These are phyloP conservation scores for Blastocystis sp. DNA, from an alignment of 352 stramenopile species.

Conservation along the genomic window DNA sequence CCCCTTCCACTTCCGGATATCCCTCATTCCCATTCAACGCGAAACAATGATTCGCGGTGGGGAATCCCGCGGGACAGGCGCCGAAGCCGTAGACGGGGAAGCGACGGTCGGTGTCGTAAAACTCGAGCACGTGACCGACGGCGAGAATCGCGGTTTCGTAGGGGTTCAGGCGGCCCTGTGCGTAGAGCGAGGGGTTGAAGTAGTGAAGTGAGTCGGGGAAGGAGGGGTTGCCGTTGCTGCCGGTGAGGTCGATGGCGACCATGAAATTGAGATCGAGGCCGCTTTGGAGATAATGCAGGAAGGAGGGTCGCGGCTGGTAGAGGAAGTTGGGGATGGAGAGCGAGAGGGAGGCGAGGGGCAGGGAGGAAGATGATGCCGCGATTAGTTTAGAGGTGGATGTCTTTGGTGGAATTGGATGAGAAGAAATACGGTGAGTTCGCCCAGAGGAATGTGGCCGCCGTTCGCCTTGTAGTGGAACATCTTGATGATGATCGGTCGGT, in stretches of 20 bases:
- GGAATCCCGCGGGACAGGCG: slow-evolving; percentile 68
- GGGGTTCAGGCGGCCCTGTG: slow-evolving; percentile 59
- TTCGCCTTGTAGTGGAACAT: slow-evolving; percentile 6
- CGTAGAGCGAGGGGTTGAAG: slow-evolving; percentile 42
- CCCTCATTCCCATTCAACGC: slow-evolving; percentile 69
- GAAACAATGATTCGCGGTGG: slow-evolving; percentile 78
- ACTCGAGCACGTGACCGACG: slow-evolving; percentile 66
- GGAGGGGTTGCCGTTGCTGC: slow-evolving; percentile 65
- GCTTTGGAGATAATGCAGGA: slow-evolving; percentile 66
- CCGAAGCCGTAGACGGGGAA: slow-evolving; percentile 74
- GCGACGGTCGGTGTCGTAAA: slow-evolving; percentile 69
- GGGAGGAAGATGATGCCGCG: not conserved
- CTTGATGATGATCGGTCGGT: slow-evolving; percentile 4
- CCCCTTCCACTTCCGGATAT: slow-evolving; percentile 68
- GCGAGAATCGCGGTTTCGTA: slow-evolving; percentile 70
- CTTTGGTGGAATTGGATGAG: not conserved
- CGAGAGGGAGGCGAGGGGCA: not conserved
- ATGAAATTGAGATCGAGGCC: slow-evolving; percentile 77
- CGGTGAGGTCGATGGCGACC: slow-evolving; percentile 72
- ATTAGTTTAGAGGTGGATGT: not conserved
- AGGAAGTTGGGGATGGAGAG: not conserved
- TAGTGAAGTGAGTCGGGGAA: slow-evolving; percentile 62
- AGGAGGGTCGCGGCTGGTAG: slow-evolving; percentile 59
- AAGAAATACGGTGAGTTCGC: not conserved
- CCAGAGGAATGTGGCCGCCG: not conserved